Base-by-base conservation (phyloP, 176 grass and related monocot genomes). In the Oryza glumipatula region DNA sequence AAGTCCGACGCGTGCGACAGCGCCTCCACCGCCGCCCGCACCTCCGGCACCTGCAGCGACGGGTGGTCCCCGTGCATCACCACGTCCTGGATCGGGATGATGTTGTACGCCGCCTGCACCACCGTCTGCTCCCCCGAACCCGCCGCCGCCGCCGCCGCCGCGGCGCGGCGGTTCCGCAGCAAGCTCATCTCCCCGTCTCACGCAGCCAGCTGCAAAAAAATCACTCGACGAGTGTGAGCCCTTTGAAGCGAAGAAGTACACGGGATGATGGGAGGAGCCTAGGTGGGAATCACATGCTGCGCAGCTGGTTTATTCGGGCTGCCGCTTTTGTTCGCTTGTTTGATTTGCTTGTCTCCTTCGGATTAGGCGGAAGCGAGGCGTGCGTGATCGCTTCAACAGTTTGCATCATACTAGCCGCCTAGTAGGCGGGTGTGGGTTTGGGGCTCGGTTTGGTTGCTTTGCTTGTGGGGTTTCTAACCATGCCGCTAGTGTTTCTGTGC, bases 81-180 rank as follows among this genome's bases (percentile, higher is more conserved):
- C 79, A 92, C 73, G 89, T 98, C 94, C 46, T 95, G 83, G 83
- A 94, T 91, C 77, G 96, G 96, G 78, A 98, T 87, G 89, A 98
- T 98, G 93, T 98, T 98, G 96, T 92, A 95, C 9, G 74, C 78
- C 45, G 82, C 79, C 76, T 19, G 22, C 52, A 89, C 77, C 24
- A 89, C 77, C 24, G 69, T 60, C 68, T 43, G 12, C 0, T 71
- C 74, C 77, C 7, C 14, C 76, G 80, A 43, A 16, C 11, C 21
- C 30, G 19, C 70, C 76, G 73, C 78, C 45, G 63, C 45, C 11
- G 38, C 83, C 11, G 71, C 78, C 11, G 65, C 65, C 47, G 47
- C 9, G 4, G 54, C 8, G 41, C 86, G 94, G 76, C 95, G 95
- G 78, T 94, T 94, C 44, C 95, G 90, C 74, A 88, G 92, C 65